These are phyloP conservation scores for Candida broadrunensis DNA, from an alignment of 805 yeast species.

Conservation along the genomic window DNA sequence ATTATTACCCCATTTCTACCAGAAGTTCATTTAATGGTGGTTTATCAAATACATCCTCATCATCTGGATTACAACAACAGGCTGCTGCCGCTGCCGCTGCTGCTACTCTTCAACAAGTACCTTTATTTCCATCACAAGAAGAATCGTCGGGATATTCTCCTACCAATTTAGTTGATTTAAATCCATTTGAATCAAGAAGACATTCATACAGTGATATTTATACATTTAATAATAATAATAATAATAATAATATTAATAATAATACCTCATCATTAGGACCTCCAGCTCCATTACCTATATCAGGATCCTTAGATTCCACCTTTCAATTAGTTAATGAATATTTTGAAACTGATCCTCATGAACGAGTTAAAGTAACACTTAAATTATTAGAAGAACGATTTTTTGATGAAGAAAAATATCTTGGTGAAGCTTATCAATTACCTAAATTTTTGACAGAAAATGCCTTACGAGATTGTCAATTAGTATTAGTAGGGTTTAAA, in stretches of 20 bases:
- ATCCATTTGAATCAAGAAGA: conserved; percentile 5
- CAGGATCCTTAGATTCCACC: conserved; percentile 3
- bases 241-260: neutral
- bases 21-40: neutral
- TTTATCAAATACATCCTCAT: conserved; percentile 2
- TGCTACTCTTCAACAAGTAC: neutral
- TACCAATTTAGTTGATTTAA: neutral
- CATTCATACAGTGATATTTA: conserved; percentile 9
- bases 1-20: neutral
- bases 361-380: conserved; percentile 35
- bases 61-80: conserved; percentile 3
- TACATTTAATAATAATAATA: conserved; percentile 2
- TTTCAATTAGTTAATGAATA: conserved; percentile 26
- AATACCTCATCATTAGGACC: neutral
- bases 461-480: conserved; percentile 31
- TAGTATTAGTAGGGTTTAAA: conserved; percentile 72
- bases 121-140: neutral
- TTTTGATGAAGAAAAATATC: conserved; percentile 26
- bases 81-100: no score
- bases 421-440: conserved; percentile 29
- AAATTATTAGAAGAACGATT: conserved; percentile 24
- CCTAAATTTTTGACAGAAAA: conserved; percentile 37
- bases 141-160: neutral
- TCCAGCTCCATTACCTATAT: neutral
- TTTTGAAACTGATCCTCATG: conserved; percentile 36